phyloP scores from a whole-genome alignment of 192 early-diverging fungal species.

The Dissophora ornata region DNA sequence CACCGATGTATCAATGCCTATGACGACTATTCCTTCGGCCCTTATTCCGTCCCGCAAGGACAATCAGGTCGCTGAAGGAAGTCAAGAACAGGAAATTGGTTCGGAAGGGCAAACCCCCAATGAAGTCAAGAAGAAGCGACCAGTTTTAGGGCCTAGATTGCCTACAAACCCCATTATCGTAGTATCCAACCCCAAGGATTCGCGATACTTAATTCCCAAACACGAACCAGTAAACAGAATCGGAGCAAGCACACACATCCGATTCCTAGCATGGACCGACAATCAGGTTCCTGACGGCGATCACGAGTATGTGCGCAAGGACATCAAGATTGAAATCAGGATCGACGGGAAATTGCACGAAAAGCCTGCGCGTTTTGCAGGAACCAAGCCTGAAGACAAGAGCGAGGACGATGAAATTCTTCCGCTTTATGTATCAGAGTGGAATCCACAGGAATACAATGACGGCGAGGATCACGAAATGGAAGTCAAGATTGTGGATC shows the following conservation, averaged over 20 bases:
- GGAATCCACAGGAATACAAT: conserved; percentile 77
- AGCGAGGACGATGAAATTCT: conserved; percentile 55
- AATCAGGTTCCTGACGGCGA: conserved; percentile 34
- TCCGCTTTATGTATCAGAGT: conserved; percentile 79
- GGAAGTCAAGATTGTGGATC: conserved; percentile 70
- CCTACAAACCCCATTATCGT: conserved; percentile 77
- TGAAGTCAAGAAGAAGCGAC: conserved; percentile 16
- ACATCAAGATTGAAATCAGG: conserved; percentile 56
- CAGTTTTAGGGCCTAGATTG: conserved; percentile 54
- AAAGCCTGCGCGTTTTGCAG: conserved; percentile 58
- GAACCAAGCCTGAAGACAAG: conserved; percentile 52
- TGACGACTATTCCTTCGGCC: conserved; percentile 67
- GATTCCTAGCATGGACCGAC: conserved; percentile 80
- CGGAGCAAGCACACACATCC: conserved; percentile 72
- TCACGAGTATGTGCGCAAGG: conserved; percentile 23
- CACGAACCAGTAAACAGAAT: conserved; percentile 80
- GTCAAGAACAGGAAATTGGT: neutral
- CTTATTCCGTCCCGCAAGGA: conserved; percentile 26
- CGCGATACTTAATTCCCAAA: conserved; percentile 73
- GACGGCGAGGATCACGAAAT: conserved; percentile 74
- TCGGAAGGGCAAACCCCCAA: conserved; percentile 5
- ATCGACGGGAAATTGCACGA: conserved; percentile 65
- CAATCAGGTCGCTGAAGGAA: neutral
- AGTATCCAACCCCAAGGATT: conserved; percentile 91
- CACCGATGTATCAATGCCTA: conserved; percentile 75